These are phyloP conservation scores for Beta macrorhiza DNA, from an alignment of 179 eudicot species.

Conservation along the genomic window DNA sequence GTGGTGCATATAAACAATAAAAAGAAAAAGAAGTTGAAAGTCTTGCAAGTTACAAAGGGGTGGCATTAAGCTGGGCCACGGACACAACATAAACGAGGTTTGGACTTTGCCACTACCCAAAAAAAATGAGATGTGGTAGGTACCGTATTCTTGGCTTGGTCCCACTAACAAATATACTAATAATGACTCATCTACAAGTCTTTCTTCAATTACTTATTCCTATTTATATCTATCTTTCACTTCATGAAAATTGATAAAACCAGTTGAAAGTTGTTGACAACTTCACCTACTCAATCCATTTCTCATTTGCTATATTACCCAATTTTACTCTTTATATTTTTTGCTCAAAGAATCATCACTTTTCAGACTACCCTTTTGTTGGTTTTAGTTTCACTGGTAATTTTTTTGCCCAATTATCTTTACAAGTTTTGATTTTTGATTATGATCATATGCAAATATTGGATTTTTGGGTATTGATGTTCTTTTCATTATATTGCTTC, in stretches of 20 bases:
- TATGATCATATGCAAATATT: too few species aligned
- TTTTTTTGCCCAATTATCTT: neutral
- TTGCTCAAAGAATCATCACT: neutral
- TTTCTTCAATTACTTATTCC: neutral
- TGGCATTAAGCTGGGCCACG: neutral
- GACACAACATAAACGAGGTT: neutral
- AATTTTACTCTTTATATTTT: neutral
- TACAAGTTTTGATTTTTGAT: too few species aligned
- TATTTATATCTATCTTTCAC: neutral
- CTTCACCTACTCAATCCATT: neutral
- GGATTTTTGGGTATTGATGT: neutral
- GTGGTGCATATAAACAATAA: neutral
- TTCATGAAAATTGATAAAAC: neutral
- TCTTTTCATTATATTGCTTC: neutral
- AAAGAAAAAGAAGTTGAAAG: neutral
- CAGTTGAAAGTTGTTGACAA: neutral
- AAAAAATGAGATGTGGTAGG: neutral
- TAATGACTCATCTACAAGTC: neutral
- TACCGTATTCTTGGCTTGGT: too few species aligned
- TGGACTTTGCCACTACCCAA: neutral
- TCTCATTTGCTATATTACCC: neutral
- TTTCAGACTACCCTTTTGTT: neutral
- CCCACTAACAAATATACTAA: neutral
- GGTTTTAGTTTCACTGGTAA: slow-evolving; percentile 19
- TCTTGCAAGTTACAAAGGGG: too few species aligned